Base-by-base conservation (phyloP, 768 basidiomycete genomes). In the Boletus bicolor region DNA sequence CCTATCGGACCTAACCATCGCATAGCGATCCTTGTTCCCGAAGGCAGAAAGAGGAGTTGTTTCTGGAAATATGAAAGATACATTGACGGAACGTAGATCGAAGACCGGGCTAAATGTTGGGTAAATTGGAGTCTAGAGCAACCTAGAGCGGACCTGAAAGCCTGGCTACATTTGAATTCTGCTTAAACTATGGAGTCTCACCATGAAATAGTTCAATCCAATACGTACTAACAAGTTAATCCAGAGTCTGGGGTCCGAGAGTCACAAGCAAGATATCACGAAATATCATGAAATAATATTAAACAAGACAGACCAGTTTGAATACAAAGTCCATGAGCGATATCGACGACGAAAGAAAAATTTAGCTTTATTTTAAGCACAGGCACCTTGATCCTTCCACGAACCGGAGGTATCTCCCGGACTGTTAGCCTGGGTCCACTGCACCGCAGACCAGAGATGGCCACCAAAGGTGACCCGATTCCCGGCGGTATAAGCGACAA, bases 331-430 rank as follows among this genome's bases (percentile, higher is more conserved):
- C 34, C 34, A 35, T 7, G 0, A n/a, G 0, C 50, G 21, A 38
- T 45, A 21, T 42, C 19, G 12, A 3, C 2, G 2, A 37, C 3
- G 0, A 8, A 4, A 14, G 1, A 44, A 44, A 9, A 19, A 21
- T 32, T 32, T 19, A 8, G 0, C 7, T 17, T 9, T 0, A 5
- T 10, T 34, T 30, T 39, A 71, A 28, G 56, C 52, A 38, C 68
- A 69, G 3, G 37, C 58, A 3, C 68, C 68, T 2, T 38, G 11
- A 15, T 66, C 62, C 41, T 56, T 34, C 70, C 70, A 70, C 17
- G 57, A 51, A 12, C 70, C 68, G 7, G 68, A 70, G 2, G 55
- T 10, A 12, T 68, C 68, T 2, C 66, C 68, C 0, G 68, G 70
- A 7, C 24, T 0, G 35, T 70, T 70, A 0, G 66, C 54, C 28